Conservation (phyloP, 2,329 filamentous ascomycete species). For the Calonectria fujianensis region DNA sequence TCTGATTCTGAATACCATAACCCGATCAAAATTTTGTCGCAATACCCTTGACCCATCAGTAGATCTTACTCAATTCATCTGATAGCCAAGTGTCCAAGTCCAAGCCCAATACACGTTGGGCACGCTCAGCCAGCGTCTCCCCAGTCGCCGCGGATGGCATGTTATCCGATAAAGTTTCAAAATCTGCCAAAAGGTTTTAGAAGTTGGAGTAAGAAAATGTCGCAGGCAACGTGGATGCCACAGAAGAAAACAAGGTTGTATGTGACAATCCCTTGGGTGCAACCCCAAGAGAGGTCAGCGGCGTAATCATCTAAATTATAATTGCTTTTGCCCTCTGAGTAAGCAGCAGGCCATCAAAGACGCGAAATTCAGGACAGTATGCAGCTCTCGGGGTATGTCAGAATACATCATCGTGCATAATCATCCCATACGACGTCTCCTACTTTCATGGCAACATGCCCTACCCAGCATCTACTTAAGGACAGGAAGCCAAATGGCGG, state of each 20-base stretch:
- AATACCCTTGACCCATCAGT: neutral
- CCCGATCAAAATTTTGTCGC: neutral
- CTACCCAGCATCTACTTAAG: neutral
- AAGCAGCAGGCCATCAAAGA: neutral
- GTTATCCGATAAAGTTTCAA: neutral
- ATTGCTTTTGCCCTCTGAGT: neutral
- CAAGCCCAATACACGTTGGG: constrained; percentile 2
- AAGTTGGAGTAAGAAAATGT: neutral
- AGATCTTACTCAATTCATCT: neutral
- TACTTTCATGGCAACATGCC: neutral
- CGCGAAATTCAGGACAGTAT: neutral
- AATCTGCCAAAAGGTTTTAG: neutral
- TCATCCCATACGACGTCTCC: neutral
- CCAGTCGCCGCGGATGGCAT: constrained; percentile 14
- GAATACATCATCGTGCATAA: neutral
- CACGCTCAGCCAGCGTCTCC: constrained; percentile 3
- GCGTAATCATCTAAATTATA: neutral
- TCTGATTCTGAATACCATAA: neutral
- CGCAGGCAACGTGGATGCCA: neutral
- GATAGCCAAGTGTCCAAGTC: constrained; percentile 7
- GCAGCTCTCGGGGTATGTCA: neutral
- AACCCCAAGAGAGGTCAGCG: neutral
- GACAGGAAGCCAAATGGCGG: neutral
- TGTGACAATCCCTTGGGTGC: neutral
- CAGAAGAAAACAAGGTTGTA: neutral